phyloP scores from a whole-genome alignment of 2,329 filamentous ascomycete genomes.

The Beauveria sp. region DNA sequence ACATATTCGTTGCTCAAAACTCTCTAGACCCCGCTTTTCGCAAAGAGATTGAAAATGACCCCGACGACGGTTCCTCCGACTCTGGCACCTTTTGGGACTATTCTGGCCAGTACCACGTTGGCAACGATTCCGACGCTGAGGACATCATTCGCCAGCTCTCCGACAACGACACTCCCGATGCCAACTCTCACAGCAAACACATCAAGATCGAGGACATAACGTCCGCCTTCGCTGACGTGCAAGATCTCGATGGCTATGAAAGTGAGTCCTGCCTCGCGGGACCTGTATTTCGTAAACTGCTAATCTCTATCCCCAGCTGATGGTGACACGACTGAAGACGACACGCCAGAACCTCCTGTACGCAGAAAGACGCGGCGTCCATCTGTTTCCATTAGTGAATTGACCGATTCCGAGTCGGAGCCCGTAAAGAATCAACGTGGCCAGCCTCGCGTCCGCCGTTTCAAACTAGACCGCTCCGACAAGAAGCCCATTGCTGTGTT shows the following conservation, averaged over 20 bases:
- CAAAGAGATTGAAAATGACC: slow-evolving; percentile 63
- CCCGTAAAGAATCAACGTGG: slow-evolving; percentile 41
- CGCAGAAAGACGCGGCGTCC: slow-evolving; percentile 40
- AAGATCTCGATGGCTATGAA: slow-evolving; percentile 50
- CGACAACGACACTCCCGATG: slow-evolving; percentile 35
- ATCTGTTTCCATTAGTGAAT: slow-evolving; percentile 29
- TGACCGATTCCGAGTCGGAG: slow-evolving; percentile 44
- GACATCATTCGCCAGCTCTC: slow-evolving; percentile 29
- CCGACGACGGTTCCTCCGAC: slow-evolving; percentile 48
- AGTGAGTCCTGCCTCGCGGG: slow-evolving; percentile 39
- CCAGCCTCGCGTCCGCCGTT: slow-evolving; percentile 47
- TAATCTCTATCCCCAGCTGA: slow-evolving; percentile 41
- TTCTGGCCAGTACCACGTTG: slow-evolving; percentile 34
- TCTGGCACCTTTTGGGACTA: slow-evolving; percentile 59
- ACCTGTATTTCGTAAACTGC: slow-evolving; percentile 19
- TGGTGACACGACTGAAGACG: slow-evolving; percentile 56
- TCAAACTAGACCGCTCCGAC: slow-evolving; percentile 45
- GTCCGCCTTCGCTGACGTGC: slow-evolving; percentile 25
- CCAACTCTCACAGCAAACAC: slow-evolving; percentile 31
- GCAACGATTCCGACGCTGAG: slow-evolving; percentile 36
- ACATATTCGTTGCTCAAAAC: slow-evolving; percentile 72
- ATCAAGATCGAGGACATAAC: slow-evolving; percentile 19
- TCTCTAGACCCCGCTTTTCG: slow-evolving; percentile 65
- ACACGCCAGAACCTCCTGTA: slow-evolving; percentile 42
- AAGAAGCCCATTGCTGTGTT: slow-evolving; percentile 53